These are phyloP conservation scores for Russula compacta DNA, from an alignment of 768 basidiomycete genomes.

Conservation along the genomic window DNA sequence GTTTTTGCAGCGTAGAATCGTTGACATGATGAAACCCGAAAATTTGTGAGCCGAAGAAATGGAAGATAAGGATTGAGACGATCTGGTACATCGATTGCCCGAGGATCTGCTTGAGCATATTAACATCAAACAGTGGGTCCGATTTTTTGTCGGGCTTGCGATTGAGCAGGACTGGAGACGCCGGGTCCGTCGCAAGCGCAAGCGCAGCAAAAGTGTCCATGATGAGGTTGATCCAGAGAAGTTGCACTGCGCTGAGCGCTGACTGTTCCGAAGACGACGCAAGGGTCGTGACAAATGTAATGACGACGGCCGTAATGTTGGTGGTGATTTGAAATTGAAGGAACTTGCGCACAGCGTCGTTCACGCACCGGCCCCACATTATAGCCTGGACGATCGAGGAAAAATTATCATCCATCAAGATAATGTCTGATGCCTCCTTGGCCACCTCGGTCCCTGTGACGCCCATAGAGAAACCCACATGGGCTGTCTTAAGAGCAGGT, in stretches of 20 bases:
- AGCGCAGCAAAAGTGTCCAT: constrained; percentile 99
- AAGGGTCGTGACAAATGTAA: constrained; percentile 88
- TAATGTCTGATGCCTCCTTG: constrained; percentile 98
- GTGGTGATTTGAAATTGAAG: constrained; percentile 91
- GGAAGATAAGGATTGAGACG: constrained; percentile 74
- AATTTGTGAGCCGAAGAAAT: constrained; percentile 72
- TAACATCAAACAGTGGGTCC: constrained; percentile 78
- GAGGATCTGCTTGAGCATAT: constrained; percentile 97
- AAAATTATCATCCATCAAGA: constrained; percentile 97
- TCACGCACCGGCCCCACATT: constrained; percentile 98
- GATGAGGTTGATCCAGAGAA: constrained; percentile 98
- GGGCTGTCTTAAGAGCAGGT: constrained; percentile 88
- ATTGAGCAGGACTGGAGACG: constrained; percentile 67
- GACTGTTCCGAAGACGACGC: constrained; percentile 67
- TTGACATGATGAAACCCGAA: constrained; percentile 42
- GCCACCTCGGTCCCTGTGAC: constrained; percentile 97
- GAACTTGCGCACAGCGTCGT: constrained; percentile 96
- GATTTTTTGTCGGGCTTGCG: constrained; percentile 87
- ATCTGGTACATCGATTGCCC: constrained; percentile 87
- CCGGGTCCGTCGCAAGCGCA: constrained; percentile 94
- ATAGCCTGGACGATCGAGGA: constrained; percentile 94
- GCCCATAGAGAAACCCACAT: constrained; percentile 97
- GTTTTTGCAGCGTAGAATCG: constrained; percentile 25
- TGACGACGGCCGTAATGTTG: constrained; percentile 91
- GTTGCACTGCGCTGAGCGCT: constrained; percentile 90